Evolutionary conservation across 345 rosid species (phyloP).

Genomic region (Pugionium dolabratum): DNA sequence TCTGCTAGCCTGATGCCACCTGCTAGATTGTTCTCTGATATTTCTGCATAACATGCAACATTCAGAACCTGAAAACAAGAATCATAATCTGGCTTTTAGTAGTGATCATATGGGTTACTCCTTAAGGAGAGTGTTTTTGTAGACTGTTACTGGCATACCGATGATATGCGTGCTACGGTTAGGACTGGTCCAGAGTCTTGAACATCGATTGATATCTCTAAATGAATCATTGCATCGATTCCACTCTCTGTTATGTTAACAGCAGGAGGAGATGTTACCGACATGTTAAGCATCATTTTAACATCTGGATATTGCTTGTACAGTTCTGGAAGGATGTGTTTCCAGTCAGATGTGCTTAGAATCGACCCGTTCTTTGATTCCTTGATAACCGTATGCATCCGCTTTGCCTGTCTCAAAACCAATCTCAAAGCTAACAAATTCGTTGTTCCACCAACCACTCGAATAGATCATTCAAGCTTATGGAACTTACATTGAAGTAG

Average conservation of each 20-base stretch:
- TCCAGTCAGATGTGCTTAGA: conserved; percentile 73
- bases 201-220: conserved; percentile 55
- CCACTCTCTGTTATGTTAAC: conserved; percentile 43
- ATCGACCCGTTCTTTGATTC: conserved; percentile 51
- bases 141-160: conserved; percentile 54
- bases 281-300: conserved; percentile 53
- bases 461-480: neutral
- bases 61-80: conserved; percentile 47
- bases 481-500: conserved; percentile 66
- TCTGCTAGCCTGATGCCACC: conserved; percentile 50
- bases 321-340: conserved; percentile 56
- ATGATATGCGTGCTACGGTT: conserved; percentile 60
- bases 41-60: conserved; percentile 52
- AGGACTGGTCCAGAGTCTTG: conserved; percentile 49
- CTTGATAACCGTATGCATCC: conserved; percentile 56
- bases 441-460: conserved; percentile 13
- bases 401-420: conserved; percentile 53
- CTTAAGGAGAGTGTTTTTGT: neutral
- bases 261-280: conserved; percentile 57
- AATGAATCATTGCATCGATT: conserved; percentile 45
- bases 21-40: conserved; percentile 49
- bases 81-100: conserved; percentile 1
- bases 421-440: neutral
- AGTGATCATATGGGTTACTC: conserved; percentile 6
- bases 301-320: conserved; percentile 59